Conservation (phyloP, 2,329 filamentous ascomycete genomes). For the Fusarium chuoi region DNA sequence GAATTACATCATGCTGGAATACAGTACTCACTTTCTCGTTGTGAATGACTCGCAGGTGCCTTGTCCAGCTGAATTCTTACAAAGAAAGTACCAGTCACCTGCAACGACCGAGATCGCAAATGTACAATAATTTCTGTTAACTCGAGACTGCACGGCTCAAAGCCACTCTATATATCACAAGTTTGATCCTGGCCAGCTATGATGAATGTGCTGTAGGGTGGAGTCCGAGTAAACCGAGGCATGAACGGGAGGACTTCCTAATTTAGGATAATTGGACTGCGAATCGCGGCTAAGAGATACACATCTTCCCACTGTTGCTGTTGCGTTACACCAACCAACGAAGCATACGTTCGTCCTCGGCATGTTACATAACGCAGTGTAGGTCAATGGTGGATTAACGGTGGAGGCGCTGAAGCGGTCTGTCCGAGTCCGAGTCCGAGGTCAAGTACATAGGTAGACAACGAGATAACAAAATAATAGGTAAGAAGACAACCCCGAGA, state of each 20-base stretch:
- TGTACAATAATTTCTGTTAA: background rate
- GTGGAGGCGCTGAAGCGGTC: constrained; percentile 21
- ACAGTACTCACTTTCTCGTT: constrained; percentile 16
- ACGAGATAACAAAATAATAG: background rate
- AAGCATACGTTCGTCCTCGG: constrained; percentile 10
- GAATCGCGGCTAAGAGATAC: constrained; percentile 8
- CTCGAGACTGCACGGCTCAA: background rate
- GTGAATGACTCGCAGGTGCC: background rate
- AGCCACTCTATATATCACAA: constrained; percentile 3
- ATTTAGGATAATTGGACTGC: constrained; percentile 16
- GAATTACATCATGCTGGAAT: constrained; percentile 10
- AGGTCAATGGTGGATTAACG: background rate
- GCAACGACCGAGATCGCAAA: background rate
- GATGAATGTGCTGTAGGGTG: constrained; percentile 5
- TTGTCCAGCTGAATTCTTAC: background rate
- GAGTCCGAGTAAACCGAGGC: constrained; percentile 22
- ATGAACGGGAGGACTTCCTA: constrained; percentile 31
- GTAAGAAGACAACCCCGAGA: background rate
- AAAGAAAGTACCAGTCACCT: background rate
- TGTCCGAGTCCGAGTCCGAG: background rate
- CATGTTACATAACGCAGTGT: constrained; percentile 16
- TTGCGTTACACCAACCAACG: constrained; percentile 18
- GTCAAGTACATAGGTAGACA: background rate
- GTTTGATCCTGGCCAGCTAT: background rate
- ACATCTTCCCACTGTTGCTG: background rate